A percentile compares a stretch with the other conserved stretches of the same genome.
These are phyloP conservation scores for Erigeron canadensis DNA, from an alignment of 129 eudicot genomes.

Conservation along the genomic window DNA sequence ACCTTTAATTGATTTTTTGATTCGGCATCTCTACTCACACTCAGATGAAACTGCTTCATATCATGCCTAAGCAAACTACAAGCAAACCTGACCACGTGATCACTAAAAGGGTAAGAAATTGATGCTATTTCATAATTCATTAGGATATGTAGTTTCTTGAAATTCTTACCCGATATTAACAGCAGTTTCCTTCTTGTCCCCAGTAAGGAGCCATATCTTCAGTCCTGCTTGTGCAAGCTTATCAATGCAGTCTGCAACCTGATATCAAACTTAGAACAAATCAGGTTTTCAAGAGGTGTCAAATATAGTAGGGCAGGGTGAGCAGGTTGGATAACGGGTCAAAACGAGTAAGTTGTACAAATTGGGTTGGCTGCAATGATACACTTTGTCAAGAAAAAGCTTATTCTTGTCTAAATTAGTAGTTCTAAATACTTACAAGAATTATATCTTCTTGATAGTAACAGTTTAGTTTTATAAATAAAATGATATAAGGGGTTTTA, in stretches of 20 bases:
- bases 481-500: background rate
- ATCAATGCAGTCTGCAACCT: constrained; percentile 67
- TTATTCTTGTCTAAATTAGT: background rate
- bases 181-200: constrained; percentile 65
- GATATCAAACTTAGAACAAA: constrained; percentile 16
- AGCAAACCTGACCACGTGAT: constrained; percentile 41
- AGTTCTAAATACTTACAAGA: background rate
- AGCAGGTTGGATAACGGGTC: background rate
- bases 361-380: background rate
- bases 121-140: constrained; percentile 2
- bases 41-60: constrained; percentile 50
- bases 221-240: constrained; percentile 63
- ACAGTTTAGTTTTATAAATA: background rate
- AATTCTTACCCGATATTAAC: constrained; percentile 53
- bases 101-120: background rate
- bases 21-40: constrained; percentile 51
- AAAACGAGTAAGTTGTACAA: background rate
- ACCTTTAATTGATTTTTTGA: constrained; percentile 49
- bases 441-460: background rate
- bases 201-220: constrained; percentile 60
- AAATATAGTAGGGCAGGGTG: background rate
- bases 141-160: background rate
- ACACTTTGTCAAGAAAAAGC: background rate
- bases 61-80: constrained; percentile 63
- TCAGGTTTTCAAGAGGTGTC: background rate